phyloP scores from a whole-genome alignment of 208 protist genomes.

The Crithidia sp. region DNA sequence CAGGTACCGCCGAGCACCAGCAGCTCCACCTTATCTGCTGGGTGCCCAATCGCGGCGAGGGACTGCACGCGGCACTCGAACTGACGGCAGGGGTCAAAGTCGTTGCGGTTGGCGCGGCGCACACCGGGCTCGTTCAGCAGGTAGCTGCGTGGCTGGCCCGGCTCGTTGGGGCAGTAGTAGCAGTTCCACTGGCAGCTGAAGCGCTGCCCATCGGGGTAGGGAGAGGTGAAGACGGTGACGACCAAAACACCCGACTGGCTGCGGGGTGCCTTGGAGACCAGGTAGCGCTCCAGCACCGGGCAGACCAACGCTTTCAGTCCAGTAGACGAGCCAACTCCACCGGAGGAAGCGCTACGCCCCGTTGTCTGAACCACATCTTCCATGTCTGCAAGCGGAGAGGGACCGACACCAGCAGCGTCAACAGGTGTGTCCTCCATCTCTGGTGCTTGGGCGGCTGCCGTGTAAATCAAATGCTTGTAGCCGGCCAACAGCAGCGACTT shows the following conservation, averaged over 20 bases:
- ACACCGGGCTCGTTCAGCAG: slow-evolving; percentile 91
- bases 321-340: not conserved
- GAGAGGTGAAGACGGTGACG: slow-evolving; percentile 92
- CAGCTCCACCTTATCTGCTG: slow-evolving; percentile 97
- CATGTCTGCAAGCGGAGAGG: slow-evolving; percentile 19
- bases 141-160: slow-evolving; percentile 91
- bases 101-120: slow-evolving; percentile 82
- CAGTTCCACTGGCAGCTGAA: slow-evolving; percentile 95
- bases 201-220: slow-evolving; percentile 81
- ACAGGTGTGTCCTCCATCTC: not conserved
- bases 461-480: slow-evolving; percentile 66
- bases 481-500: slow-evolving; percentile 82
- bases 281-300: slow-evolving; percentile 57
- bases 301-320: slow-evolving; percentile 11
- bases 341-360: not conserved
- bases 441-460: not conserved
- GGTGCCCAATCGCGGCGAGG: slow-evolving; percentile 88
- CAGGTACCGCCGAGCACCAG: slow-evolving; percentile 99
- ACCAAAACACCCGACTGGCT: slow-evolving; percentile 93
- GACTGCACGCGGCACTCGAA: slow-evolving; percentile 84
- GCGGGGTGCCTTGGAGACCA: slow-evolving; percentile 84
- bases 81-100: slow-evolving; percentile 83
- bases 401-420: too few relatives aligned
- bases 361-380: slow-evolving; percentile 32
- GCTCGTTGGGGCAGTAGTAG: slow-evolving; percentile 94